Evolutionary conservation across 805 yeast genomes (phyloP), one percentile per base, ranked within the genome.

Genomic region (Maudiozyma saulgeensis): DNA sequence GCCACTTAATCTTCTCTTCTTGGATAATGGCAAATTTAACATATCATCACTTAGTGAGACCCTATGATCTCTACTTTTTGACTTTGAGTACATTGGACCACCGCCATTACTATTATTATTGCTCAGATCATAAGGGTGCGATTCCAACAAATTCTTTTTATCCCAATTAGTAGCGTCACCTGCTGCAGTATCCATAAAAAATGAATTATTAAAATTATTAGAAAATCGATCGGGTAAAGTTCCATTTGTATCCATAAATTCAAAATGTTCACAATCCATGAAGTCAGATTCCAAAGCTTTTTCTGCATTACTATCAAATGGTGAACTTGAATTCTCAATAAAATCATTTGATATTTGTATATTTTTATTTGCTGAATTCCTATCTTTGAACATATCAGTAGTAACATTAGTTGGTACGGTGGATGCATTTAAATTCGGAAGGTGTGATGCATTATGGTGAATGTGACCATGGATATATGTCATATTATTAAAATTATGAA

Each of bases 381-480:
- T 12, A 26, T 19, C 16, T 32, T 21, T 6, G 8, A n/a, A n/a
- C 21, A 7, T n/a, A 35, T 35, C 12, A 9, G 32, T 28, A 9
- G 9, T 28, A 28, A 28, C 12, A 28, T 28, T 28, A 6, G 9
- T 11, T 9, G 9, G 12, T 28, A 11, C 3, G 6, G 32, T 28
- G 8, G 12, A 9, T 28, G 8, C 32, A 28, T 28, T 11, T 8
- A 11, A 28, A 28, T 28, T 28, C 12, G 32, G 32, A 28, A 28
- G 32, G 15, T 41, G 43, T 25, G 31, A 18, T 6, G 23, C 44
- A 42, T 48, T 50, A 40, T 56, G 78, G 57, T 80, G 86, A 31
- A 80, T 76, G 58, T 80, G 86, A n/a, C 86, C 86, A 58, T 80
- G 85, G 35, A 80, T 79, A 55, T 79, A 80, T 6, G 83, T 78